phyloP scores from a whole-genome alignment of 2,329 filamentous ascomycete species.

The Trematosphaeria pertusa region DNA sequence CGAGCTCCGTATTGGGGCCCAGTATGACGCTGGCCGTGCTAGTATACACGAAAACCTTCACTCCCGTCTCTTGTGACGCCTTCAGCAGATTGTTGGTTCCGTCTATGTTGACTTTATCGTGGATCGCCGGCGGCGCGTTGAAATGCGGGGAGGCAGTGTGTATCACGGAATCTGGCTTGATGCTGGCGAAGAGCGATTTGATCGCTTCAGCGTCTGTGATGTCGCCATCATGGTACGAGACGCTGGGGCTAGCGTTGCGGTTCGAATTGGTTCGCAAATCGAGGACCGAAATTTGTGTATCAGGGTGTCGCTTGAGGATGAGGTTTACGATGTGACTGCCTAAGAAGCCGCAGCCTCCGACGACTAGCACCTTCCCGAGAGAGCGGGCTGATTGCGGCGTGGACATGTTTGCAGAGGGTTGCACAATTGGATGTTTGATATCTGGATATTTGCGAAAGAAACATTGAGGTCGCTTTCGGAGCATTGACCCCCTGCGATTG shows the following conservation, averaged over 20 bases:
- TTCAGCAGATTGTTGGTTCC: slow-evolving; percentile 58
- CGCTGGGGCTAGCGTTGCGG: slow-evolving; percentile 48
- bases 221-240: slow-evolving; percentile 59
- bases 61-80: slow-evolving; percentile 55
- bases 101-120: slow-evolving; percentile 59
- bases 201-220: slow-evolving; percentile 55
- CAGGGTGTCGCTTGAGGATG: slow-evolving; percentile 50
- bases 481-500: slow-evolving; percentile 1
- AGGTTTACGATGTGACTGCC: slow-evolving; percentile 59
- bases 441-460: slow-evolving; percentile 1
- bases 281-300: slow-evolving; percentile 55
- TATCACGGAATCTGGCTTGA: slow-evolving; percentile 57
- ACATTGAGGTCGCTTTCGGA: background rate
- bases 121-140: slow-evolving; percentile 48
- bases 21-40: slow-evolving; percentile 59
- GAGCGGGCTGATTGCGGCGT: slow-evolving; percentile 26
- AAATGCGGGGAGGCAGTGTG: slow-evolving; percentile 58
- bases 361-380: slow-evolving; percentile 56
- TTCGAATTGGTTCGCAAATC: slow-evolving; percentile 54
- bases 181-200: slow-evolving; percentile 49
- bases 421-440: slow-evolving; percentile 23
- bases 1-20: slow-evolving; percentile 52
- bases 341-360: slow-evolving; percentile 60
- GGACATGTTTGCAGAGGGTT: slow-evolving; percentile 18
- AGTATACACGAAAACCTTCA: slow-evolving; percentile 62